Percentiles rank a stretch among this genome's conserved stretches.
Conservation (phyloP, 202 grass and related monocot genomes). For the Schoenoplectus triqueter region DNA sequence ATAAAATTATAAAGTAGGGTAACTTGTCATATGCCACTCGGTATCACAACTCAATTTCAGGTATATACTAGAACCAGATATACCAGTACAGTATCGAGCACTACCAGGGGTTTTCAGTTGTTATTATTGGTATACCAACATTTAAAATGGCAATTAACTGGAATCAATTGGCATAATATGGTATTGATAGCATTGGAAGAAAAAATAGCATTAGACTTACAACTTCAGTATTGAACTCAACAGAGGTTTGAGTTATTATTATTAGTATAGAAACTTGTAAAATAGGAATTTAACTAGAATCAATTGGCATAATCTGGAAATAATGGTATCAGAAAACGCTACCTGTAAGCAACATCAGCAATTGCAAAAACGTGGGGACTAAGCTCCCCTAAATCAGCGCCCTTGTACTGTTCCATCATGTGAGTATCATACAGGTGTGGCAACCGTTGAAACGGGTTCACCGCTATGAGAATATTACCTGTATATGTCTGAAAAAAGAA, state of each 20-base stretch:
- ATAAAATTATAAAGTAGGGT: constrained; percentile 2
- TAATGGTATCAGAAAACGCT: constrained; percentile 39
- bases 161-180: background rate
- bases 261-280: constrained; percentile 8
- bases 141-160: constrained; percentile 7
- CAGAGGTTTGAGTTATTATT: background rate
- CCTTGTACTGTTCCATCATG: constrained; percentile 99
- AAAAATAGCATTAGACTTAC: constrained; percentile 16
- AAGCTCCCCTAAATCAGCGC: constrained; percentile 92
- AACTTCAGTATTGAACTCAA: background rate
- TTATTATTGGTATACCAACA: background rate
- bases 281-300: constrained; percentile 14
- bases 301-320: background rate
- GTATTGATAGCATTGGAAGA: constrained; percentile 27
- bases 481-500: constrained; percentile 79
- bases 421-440: constrained; percentile 98
- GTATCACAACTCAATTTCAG: constrained; percentile 11
- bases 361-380: constrained; percentile 98
- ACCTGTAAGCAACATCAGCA: constrained; percentile 99
- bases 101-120: background rate
- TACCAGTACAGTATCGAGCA: background rate
- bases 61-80: constrained; percentile 27
- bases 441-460: constrained; percentile 98
- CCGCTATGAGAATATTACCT: constrained; percentile 95
- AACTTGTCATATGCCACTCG: constrained; percentile 23